A percentile compares a stretch with the other conserved stretches of the same genome.
These are phyloP conservation scores for Gynochthodes officinalis DNA, from an alignment of 257 asterid species.

Conservation along the genomic window DNA sequence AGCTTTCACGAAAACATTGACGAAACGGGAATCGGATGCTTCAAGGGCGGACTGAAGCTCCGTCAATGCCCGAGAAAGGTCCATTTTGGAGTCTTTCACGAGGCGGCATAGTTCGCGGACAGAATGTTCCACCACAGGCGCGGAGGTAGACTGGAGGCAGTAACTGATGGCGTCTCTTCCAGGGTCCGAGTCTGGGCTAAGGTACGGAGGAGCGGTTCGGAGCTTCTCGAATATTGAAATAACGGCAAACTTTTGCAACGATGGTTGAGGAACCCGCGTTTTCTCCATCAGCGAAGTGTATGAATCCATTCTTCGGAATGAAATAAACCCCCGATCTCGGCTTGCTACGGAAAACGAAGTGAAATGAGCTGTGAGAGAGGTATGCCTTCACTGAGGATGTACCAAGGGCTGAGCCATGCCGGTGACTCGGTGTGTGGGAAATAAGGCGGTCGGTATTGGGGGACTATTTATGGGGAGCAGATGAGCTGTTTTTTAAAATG, in stretches of 20 bases:
- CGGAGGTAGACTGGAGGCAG: constrained; percentile 71
- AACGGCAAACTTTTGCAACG: constrained; percentile 81
- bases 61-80: constrained; percentile 53
- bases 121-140: constrained; percentile 80
- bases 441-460: no score
- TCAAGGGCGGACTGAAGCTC: constrained; percentile 94
- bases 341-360: no score
- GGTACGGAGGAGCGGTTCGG: constrained; percentile 54
- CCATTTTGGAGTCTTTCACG: constrained; percentile 73
- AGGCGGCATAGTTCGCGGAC: constrained; percentile 79
- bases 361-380: no score
- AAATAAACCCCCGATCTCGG: no score
- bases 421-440: no score
- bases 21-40: constrained; percentile 44
- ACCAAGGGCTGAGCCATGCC: no score
- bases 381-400: no score
- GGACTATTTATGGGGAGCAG: background rate
- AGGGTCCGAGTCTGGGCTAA: constrained; percentile 38
- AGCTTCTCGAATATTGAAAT: constrained; percentile 70
- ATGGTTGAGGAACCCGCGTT: constrained; percentile 76
- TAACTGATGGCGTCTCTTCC: constrained; percentile 64
- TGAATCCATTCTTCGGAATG: constrained; percentile 23
- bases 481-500: background rate
- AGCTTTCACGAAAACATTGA: constrained; percentile 52
- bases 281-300: constrained; percentile 58